Evolutionary conservation across 2,329 filamentous ascomycete species (phyloP), one percentile per base, ranked within the genome.

Genomic region (Orbilia javanica): DNA sequence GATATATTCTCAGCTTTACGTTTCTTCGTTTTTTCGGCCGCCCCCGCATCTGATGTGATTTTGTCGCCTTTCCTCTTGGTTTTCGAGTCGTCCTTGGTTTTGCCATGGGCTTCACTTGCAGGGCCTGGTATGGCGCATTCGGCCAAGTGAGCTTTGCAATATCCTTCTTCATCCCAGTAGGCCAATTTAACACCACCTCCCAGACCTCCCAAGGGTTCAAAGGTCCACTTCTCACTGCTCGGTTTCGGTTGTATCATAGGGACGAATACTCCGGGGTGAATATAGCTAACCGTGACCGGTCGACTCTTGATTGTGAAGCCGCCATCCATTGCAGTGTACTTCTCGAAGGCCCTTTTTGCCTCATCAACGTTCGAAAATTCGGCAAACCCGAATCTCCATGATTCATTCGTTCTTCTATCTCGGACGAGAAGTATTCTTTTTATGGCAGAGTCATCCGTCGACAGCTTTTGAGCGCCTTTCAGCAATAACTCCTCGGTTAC

Each of bases 251-350:
- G 88, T 60, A 91, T 86, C 50, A 92, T 90, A 0, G 92, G 92
- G 11, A 94, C 89, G 82, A 96, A 96, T 1, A 96, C 92, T 4
- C 93, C 93, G n/a, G 92, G 89, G 80, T 96, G 93, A 44, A 94
- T 94, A 80, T 92, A 93, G 50, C 89, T 91, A 25, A 93, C 87
- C 10, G 88, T 87, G 15, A 93, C 91, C 0, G 90, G 88, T 80
- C 90, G 91, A 1, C 91, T 93, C 0, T 90, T 90, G 79, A 96
- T 93, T 1, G 91, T 93, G 81, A 95, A 95, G 1, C 74, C 75
- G 62, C 90, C 91, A 10, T 92, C 89, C 29, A 90, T 89, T 36
- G 90, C 90, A 44, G 89, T 89, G 81, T 91, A 91, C 80, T 93
- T 93, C 22, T 88, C 87, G 82, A 94, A 85, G 3, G 93, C 93